Conservation (phyloP, 441 rosid genomes). For the Codiaeum variegatum region DNA sequence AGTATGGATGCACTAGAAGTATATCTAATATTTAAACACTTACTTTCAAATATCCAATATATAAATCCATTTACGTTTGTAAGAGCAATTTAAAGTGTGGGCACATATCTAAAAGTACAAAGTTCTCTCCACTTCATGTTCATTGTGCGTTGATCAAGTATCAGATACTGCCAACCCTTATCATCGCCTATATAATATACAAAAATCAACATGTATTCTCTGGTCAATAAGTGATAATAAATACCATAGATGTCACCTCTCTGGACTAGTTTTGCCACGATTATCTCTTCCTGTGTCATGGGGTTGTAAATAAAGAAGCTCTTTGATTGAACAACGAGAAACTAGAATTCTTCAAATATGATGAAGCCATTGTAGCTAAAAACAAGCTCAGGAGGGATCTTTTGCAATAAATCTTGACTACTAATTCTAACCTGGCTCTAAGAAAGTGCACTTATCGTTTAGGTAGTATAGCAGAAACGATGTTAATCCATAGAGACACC, state of each 20-base stretch:
- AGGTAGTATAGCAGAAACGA: no score
- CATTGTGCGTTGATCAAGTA: not conserved
- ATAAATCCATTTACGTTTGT: not conserved
- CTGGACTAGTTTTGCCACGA: not conserved
- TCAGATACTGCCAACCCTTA: not conserved
- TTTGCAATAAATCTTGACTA: no score
- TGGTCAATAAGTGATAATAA: not conserved
- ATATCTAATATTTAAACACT: not conserved
- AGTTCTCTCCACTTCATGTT: not conserved
- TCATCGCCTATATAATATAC: not conserved
- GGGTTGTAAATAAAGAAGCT: conserved; percentile 1
- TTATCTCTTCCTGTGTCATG: not conserved
- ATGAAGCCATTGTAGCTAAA: conserved; percentile 1
- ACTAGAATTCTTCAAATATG: not conserved
- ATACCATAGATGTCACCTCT: not conserved
- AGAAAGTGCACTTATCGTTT: no score
- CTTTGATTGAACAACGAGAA: no score
- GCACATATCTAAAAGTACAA: not conserved
- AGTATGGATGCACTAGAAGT: not conserved
- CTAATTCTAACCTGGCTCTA: no score
- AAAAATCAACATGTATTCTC: conserved; percentile 2
- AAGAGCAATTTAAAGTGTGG: not conserved
- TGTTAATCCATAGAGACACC: no score
- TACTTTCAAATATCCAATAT: not conserved
- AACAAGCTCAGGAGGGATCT: no score